Evolutionary conservation across 2,329 filamentous ascomycete genomes (phyloP).

Genomic region (Exophiala alcalophila): DNA sequence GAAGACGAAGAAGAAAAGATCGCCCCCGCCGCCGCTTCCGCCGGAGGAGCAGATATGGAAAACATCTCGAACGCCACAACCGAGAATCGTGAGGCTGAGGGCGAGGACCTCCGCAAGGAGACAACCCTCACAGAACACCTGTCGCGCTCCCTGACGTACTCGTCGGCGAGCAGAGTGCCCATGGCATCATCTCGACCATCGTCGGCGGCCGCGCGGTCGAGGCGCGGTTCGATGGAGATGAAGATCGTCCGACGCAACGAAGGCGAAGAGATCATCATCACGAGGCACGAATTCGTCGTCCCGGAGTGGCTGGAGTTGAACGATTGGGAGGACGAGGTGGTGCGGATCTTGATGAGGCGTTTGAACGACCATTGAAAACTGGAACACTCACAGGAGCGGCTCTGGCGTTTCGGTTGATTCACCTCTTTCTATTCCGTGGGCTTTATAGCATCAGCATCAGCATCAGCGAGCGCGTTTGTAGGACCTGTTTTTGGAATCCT

Average conservation of each 20-base stretch:
- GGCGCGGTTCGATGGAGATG: background rate
- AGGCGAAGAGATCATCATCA: constrained; percentile 21
- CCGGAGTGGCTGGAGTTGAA: constrained; percentile 26
- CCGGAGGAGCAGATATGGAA: background rate
- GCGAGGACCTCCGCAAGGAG: background rate
- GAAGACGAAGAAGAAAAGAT: background rate
- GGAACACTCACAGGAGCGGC: background rate
- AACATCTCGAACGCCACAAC: constrained; percentile 12
- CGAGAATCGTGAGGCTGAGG: constrained; percentile 6
- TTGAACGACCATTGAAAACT: constrained; percentile 10
- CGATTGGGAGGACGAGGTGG: constrained; percentile 24
- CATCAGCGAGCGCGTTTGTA: too few species aligned
- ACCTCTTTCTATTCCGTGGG: too few species aligned
- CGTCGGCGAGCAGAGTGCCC: constrained; percentile 3
- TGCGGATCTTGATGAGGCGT: constrained; percentile 25
- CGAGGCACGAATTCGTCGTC: constrained; percentile 14
- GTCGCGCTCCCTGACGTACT: background rate
- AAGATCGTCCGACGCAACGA: constrained; percentile 1
- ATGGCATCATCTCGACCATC: constrained; percentile 6
- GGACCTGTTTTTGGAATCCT: background rate
- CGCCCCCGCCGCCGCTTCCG: too few species aligned
- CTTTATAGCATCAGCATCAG: too few species aligned
- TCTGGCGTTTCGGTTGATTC: background rate
- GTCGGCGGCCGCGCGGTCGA: background rate
- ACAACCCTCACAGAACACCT: background rate